Evolutionary conservation across 2,329 filamentous ascomycete genomes (phyloP).

Genomic region (Sphaceloma murrayae): DNA sequence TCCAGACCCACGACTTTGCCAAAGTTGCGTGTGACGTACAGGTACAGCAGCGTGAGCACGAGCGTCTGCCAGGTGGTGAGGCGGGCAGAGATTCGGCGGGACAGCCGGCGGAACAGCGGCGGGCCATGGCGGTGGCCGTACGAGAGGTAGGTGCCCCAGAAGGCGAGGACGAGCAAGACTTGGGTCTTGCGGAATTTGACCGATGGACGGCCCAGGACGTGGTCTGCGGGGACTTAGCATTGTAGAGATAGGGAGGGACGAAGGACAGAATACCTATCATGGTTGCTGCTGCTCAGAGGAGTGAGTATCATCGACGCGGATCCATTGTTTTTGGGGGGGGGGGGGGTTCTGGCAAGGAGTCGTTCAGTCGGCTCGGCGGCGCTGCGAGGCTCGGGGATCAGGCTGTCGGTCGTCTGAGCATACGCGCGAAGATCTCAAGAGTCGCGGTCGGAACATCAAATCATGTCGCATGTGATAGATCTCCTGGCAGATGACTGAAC

Average conservation of each 20-base stretch:
- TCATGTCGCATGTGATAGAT: constrained; percentile 2
- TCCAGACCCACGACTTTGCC: constrained; percentile 85
- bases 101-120: constrained; percentile 61
- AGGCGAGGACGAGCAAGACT: constrained; percentile 79
- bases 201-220: constrained; percentile 84
- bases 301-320: background rate
- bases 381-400: no score
- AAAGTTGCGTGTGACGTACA: constrained; percentile 88
- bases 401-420: no score
- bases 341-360: no score
- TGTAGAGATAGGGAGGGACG: background rate
- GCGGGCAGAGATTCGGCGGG: constrained; percentile 56
- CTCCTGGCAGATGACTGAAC: constrained; percentile 8
- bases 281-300: background rate
- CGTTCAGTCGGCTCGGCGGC: no score
- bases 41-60: constrained; percentile 76
- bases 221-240: constrained; percentile 47
- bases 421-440: no score
- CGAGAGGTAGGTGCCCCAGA: constrained; percentile 80
- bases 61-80: constrained; percentile 86
- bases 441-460: no score
- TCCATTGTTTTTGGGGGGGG: constrained; percentile 10
- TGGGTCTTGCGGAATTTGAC: constrained; percentile 86
- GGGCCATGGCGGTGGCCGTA: constrained; percentile 80
- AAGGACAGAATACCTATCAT: constrained; percentile 1